Conservation (phyloP, 768 basidiomycete species). For the Cubamyces sp. region DNA sequence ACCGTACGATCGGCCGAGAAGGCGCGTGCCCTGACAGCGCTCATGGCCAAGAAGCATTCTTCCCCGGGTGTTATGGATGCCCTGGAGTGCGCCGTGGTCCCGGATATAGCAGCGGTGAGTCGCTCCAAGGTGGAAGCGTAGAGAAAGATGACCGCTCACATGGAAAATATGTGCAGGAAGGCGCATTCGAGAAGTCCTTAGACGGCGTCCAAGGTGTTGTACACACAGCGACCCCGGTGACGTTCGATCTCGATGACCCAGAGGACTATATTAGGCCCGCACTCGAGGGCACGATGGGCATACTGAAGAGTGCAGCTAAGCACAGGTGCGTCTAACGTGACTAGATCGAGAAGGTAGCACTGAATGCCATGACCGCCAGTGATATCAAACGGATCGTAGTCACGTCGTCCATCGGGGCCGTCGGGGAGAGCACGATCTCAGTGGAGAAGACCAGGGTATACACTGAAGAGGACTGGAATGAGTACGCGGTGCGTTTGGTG, state of each 20-base stretch:
- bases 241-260: conserved; percentile 46
- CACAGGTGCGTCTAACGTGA: background rate
- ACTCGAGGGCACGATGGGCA: conserved; percentile 65
- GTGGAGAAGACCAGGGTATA: background rate
- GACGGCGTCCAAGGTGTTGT: conserved; percentile 71
- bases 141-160: background rate
- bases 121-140: no score
- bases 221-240: conserved; percentile 69
- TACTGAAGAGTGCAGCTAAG: conserved; percentile 54
- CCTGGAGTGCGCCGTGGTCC: conserved; percentile 1
- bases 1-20: conserved; percentile 64
- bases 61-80: background rate
- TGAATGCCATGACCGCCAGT: background rate
- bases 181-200: conserved; percentile 77
- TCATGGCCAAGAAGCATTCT: conserved; percentile 38
- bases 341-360: background rate
- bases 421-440: background rate
- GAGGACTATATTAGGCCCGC: conserved; percentile 71
- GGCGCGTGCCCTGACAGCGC: conserved; percentile 53
- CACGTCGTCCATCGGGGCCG: background rate
- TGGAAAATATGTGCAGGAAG: conserved; percentile 41
- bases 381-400: background rate
- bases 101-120: conserved; percentile 8
- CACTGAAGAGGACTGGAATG: background rate
- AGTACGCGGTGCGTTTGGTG: background rate